A percentile compares a stretch with the other conserved stretches of the same genome.
Conservation (phyloP, 495 filamentous ascomycete genomes). For the Aspergillus taichungensis region DNA sequence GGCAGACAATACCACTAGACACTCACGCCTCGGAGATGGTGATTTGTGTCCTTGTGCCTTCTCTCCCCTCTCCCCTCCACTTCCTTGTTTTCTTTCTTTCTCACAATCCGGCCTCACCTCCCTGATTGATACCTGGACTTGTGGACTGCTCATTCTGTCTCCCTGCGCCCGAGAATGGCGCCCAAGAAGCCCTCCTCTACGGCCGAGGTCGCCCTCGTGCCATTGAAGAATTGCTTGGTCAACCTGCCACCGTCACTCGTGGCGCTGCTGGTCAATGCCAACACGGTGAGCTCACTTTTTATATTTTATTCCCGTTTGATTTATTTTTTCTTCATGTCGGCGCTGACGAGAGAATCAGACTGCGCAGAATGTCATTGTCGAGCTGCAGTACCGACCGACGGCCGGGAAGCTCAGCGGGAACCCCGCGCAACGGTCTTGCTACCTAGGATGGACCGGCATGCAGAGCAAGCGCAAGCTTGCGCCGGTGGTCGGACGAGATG, state of each 20-base stretch:
- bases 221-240: constrained; percentile 87
- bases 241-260: constrained; percentile 86
- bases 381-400: constrained; percentile 59
- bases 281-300: constrained; percentile 54
- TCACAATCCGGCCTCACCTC: neutral
- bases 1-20: constrained; percentile 2
- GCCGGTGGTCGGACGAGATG: constrained; percentile 63
- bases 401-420: constrained; percentile 31
- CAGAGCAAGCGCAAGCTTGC: constrained; percentile 74
- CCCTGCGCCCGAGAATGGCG: constrained; percentile 41
- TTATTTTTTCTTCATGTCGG: neutral
- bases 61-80: constrained; percentile 8
- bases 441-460: constrained; percentile 95
- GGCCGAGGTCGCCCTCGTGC: constrained; percentile 70
- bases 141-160: constrained; percentile 1
- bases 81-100: constrained; percentile 4
- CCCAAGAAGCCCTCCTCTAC: constrained; percentile 60
- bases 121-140: neutral
- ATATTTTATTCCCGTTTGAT: neutral
- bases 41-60: constrained; percentile 11
- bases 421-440: constrained; percentile 58
- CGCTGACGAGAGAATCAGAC: constrained; percentile 42
- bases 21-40: constrained; percentile 2
- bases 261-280: constrained; percentile 71
- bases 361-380: constrained; percentile 92